Base-by-base conservation (phyloP, 345 rosid species). In the Dovyalis caffra region DNA sequence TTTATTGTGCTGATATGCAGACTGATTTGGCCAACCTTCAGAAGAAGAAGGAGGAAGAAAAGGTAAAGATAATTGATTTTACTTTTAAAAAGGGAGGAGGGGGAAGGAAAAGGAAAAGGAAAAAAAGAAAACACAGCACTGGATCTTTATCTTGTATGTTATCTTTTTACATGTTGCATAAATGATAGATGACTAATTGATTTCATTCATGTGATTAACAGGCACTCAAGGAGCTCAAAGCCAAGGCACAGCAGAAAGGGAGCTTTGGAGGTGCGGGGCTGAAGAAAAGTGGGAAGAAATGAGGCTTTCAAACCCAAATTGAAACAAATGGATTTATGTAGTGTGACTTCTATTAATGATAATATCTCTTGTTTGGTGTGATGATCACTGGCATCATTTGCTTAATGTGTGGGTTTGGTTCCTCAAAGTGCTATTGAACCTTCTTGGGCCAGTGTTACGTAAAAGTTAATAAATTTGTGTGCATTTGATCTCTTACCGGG, bases 271-370 rank as follows among this genome's bases (percentile, higher is more conserved):
- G 98, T 65, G 12, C 97, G 61, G 98, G 97, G 32, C 97, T 94
- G 37, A 92, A 91, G 91, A 92, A 90, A 88, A 94, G 97, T 23
- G 95, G 97, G 66, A 94, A 94, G 91, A 94, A 94, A 84, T 92
- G 85, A 92, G 76, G 57, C 66, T 66, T 66, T 33, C n/a, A 32
- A 64, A 12, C 66, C 43, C 34, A 45, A 45, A 25, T 73, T 20
- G n/a, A n/a, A 28, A 32, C 60, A 57, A 29, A 47, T 35, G 35
- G 65, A 69, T 70, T 4, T 35, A 20, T 28, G 58, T 37, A 3
- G 14, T 33, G 64, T 76, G 23, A 69, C 20, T 28, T 31, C 2
- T 58, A 31, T 64, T n/a, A n/a, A 66, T 57, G 20, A 40, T 56
- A 66, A 53, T 58, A 23, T 64, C 40, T 76, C 69, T 43, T 74